Conservation (phyloP, 2,329 filamentous ascomycete species). For the Phaeosphaeriaceae sp. region DNA sequence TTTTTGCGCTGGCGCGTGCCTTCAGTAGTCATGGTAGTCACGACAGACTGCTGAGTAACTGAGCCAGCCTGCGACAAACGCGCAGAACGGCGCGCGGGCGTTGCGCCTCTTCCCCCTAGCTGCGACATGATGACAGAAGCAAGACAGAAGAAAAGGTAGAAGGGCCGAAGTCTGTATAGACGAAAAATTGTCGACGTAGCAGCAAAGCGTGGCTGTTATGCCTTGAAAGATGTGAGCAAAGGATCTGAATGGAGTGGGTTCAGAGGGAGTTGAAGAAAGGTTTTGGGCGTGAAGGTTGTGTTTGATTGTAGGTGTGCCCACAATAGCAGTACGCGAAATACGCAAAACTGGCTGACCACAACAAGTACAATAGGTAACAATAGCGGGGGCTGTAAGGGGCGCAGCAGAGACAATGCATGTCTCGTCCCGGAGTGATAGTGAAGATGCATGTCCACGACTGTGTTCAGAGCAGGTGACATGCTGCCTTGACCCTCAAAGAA, state of each 20-base stretch:
- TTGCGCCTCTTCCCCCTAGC: slow-evolving; percentile 25
- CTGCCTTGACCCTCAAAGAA: slow-evolving; percentile 7
- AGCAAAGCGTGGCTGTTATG: neutral
- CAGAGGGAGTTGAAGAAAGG: slow-evolving; percentile 1
- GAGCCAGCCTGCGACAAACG: slow-evolving; percentile 39
- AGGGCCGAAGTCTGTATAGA: neutral
- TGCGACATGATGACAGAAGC: slow-evolving; percentile 28
- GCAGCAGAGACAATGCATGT: neutral
- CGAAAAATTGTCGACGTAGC: neutral
- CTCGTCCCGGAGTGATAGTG: neutral
- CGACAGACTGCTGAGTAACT: slow-evolving; percentile 29
- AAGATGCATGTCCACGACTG: neutral
- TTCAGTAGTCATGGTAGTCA: slow-evolving; percentile 24
- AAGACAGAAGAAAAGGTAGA: neutral
- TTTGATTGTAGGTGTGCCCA: slow-evolving; percentile 2
- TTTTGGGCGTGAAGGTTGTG: neutral
- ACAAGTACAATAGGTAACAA: slow-evolving; percentile 6
- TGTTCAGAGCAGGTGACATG: slow-evolving; percentile 1
- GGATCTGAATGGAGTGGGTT: neutral
- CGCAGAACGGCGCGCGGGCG: slow-evolving; percentile 41
- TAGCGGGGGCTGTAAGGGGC: neutral
- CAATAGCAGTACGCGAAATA: neutral
- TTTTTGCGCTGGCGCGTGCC: slow-evolving; percentile 27
- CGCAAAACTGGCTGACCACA: slow-evolving; percentile 8
- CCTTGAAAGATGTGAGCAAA: neutral